Evolutionary conservation across 2,329 filamentous ascomycete species (phyloP), one percentile per base, ranked within the genome.

Genomic region (Coleophoma eucalyptorum): DNA sequence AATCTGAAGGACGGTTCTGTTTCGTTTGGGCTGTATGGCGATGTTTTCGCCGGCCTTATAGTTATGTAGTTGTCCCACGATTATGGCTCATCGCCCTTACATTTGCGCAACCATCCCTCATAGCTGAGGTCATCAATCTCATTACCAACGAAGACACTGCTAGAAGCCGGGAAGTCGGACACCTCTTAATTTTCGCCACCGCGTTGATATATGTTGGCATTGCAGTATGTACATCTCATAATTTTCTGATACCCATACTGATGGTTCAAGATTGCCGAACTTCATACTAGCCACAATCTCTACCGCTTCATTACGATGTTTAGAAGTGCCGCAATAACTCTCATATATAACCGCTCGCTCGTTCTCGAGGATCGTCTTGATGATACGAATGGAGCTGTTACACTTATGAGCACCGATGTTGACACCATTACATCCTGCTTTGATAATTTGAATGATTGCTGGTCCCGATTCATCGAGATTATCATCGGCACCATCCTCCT

Each of bases 321-420:
- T 7, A 63, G 73, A 37, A 69, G 69, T 6, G 66, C 63, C 0
- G 56, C 75, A 3, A 62, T 75, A 19, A 72, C 75, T 0, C 64
- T 79, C 57, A 70, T 82, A 1, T 81, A 76, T 55, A 69, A 70
- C 26, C 75, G 76, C 57, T 74, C 72, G 0, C 49, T 72, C 1
- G 56, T 58, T 0, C 52, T 73, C 16, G 60, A 62, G 7, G 55
- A 61, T 0, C 49, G 56, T 0, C 56, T 57, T 2, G 58, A 64
- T 18, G 64, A 67, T 12, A 67, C 69, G 10, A 60, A 64, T 1
- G 67, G 66, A 1, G 65, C 72, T 1, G 58, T 75, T 5, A 75
- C 72, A 1, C 61, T 74, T 12, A 75, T 76, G 71, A 70, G 67
- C 12, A 67, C 72, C 1, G 73, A 76, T 48, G 65, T 76, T 5